Conservation (phyloP, 495 filamentous ascomycete species). For the Xylaria castorea region DNA sequence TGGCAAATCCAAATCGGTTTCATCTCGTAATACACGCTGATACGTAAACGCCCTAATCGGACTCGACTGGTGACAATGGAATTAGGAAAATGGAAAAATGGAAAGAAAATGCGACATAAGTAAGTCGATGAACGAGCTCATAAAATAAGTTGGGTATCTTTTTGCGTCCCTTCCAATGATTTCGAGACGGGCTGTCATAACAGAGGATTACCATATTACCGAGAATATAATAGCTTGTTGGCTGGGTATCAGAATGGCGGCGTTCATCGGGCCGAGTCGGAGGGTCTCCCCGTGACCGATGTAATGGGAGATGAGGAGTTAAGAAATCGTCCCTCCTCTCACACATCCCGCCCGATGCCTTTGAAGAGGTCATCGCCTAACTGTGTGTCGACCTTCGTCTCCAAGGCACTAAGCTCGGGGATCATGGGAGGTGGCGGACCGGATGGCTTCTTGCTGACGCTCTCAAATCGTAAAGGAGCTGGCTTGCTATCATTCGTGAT, state of each 20-base stretch:
- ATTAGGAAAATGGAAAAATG: slow-evolving; percentile 30
- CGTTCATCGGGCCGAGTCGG: slow-evolving; percentile 28
- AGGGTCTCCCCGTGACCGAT: background rate
- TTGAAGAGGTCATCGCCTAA: slow-evolving; percentile 67
- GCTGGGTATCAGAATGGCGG: slow-evolving; percentile 31
- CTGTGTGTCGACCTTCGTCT: slow-evolving; percentile 50
- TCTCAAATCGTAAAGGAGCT: slow-evolving; percentile 38
- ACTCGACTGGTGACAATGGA: slow-evolving; percentile 25
- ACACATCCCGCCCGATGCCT: slow-evolving; percentile 53
- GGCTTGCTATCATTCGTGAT: slow-evolving; percentile 34
- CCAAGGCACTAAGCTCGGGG: slow-evolving; percentile 62
- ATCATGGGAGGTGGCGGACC: slow-evolving; percentile 65
- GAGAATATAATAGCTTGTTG: slow-evolving; percentile 36
- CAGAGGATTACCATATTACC: slow-evolving; percentile 32
- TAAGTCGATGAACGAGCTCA: slow-evolving; percentile 43
- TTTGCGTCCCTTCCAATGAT: slow-evolving; percentile 28
- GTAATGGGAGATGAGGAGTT: background rate
- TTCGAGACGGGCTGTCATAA: slow-evolving; percentile 18
- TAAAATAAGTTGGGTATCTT: slow-evolving; percentile 46
- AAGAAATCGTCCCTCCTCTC: background rate
- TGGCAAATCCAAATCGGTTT: slow-evolving; percentile 7
- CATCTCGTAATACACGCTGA: slow-evolving; percentile 34
- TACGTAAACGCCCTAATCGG: slow-evolving; percentile 25
- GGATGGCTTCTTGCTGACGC: slow-evolving; percentile 45
- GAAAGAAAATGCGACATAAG: slow-evolving; percentile 33